Base-by-base conservation (phyloP, 257 asterid species). In the Agastache rugosa region DNA sequence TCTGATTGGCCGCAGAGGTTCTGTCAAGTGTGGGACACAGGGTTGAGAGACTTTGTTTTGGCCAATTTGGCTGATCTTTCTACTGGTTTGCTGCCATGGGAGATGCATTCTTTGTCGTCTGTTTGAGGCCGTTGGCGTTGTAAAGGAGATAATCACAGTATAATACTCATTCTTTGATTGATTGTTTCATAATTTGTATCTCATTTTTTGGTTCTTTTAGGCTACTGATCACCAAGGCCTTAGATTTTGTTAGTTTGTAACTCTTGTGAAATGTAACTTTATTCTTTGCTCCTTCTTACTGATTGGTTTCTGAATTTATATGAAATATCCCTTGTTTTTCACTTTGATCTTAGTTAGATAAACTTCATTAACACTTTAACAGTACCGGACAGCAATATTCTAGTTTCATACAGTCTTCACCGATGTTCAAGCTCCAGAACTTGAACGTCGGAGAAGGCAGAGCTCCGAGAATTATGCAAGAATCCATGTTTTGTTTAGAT, bases 11-110 rank as follows among this genome's bases (percentile, higher is more conserved):
- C 91, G 0, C 79, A 55, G 50, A 91, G 84, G 81, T 95, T 95
- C 75, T 95, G 99, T 69, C 92, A 95, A 82, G 90, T 90, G 47
- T 88, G 99, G 99, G 99, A 95, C 60, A 85, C 93, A 0, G 96
- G 98, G 11, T 79, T 95, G 39, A 80, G 91, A 35, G 99, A 95
- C 80, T 86, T 88, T 73, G 96, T 95, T 63, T 70, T 88, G 78
- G 80, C 87, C 11, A 88, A 91, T 73, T 81, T 95, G 80, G 87
- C 84, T 37, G 91, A 92, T 84, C 22, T 72, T 53, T 85, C 84
- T 0, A 88, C 78, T 8, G 91, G 91, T 58, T 79, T 83, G 80
- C 83, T 95, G 77, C 97, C 99, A 12, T 95, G 99, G 99, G 97
- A 90, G 81, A 79, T 67, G 72, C 73, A 76, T 77, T 67, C 77